Conservation (phyloP, 139 green algal genomes). For the Deuterostichococcus epilithicus region DNA sequence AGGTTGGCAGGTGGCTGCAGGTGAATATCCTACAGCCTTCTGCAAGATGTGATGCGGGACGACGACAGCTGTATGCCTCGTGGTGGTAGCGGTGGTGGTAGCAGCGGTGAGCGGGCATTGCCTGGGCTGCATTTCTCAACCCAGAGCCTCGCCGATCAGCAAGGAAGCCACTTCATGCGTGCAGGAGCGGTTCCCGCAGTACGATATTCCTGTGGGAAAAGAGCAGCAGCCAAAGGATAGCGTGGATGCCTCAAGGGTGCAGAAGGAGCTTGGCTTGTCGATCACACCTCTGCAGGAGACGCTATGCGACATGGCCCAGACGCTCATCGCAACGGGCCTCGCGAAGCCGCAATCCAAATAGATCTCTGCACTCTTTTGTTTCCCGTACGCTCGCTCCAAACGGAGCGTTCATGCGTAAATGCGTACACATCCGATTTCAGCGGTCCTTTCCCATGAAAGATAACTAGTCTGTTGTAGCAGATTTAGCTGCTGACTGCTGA, state of each 20-base stretch:
- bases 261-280: slow-evolving; percentile 30
- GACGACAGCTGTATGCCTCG: background rate
- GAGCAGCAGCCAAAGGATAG: slow-evolving; percentile 1
- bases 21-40: background rate
- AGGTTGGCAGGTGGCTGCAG: slow-evolving; percentile 21
- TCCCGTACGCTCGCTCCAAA: no score
- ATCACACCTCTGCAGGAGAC: slow-evolving; percentile 20
- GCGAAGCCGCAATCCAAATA: background rate
- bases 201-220: slow-evolving; percentile 6
- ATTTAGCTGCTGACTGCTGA: no score
- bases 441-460: no score
- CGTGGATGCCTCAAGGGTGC: slow-evolving; percentile 17
- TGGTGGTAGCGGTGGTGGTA: background rate
- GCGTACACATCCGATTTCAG: no score
- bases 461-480: no score
- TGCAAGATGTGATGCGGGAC: background rate
- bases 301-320: slow-evolving; percentile 36
- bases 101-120: background rate
- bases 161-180: background rate
- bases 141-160: background rate
- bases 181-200: slow-evolving; percentile 33
- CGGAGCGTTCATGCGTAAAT: no score
- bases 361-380: no score
- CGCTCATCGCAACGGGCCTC: slow-evolving; percentile 18
- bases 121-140: background rate